Percentiles rank a stretch among this genome's conserved stretches.
phyloP scores from a whole-genome alignment of 768 basidiomycete species.

The Amanita pseudoporphyria region DNA sequence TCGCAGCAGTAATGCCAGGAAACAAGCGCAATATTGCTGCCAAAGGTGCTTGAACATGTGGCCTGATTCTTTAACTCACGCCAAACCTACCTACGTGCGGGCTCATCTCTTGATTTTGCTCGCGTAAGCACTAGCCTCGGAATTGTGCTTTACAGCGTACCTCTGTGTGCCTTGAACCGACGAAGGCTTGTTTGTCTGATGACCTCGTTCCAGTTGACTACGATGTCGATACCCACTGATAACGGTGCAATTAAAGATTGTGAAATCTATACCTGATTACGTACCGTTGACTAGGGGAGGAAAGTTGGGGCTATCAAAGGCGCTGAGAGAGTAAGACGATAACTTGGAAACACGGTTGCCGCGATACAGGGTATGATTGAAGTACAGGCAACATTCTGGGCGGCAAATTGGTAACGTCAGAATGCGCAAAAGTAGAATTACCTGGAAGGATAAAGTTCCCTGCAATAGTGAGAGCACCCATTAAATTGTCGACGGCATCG shows the following conservation, averaged over 20 bases:
- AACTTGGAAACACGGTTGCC: slow-evolving; percentile 79
- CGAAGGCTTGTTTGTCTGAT: slow-evolving; percentile 72
- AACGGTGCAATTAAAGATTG: background rate
- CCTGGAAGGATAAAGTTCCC: slow-evolving; percentile 91
- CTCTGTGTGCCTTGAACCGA: slow-evolving; percentile 75
- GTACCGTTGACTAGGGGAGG: slow-evolving; percentile 71
- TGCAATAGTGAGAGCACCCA: slow-evolving; percentile 82
- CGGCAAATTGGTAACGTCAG: background rate
- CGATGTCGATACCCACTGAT: slow-evolving; percentile 81
- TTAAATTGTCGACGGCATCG: slow-evolving; percentile 88
- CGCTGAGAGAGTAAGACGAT: slow-evolving; percentile 76
- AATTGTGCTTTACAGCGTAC: slow-evolving; percentile 23
- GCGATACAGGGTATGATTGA: slow-evolving; percentile 81
- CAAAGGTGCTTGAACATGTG: slow-evolving; percentile 3
- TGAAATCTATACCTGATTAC: slow-evolving; percentile 9
- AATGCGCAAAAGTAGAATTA: slow-evolving; percentile 17
- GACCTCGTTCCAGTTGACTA: slow-evolving; percentile 84
- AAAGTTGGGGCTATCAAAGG: slow-evolving; percentile 82
- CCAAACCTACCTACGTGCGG: slow-evolving; percentile 64
- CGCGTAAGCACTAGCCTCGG: slow-evolving; percentile 1
- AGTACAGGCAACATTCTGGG: slow-evolving; percentile 80
- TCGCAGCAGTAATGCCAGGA: slow-evolving; percentile 73
- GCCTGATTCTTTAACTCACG: background rate
- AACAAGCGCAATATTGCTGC: slow-evolving; percentile 76
- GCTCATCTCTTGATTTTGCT: slow-evolving; percentile 48